A percentile compares a stretch with the other conserved stretches of the same genome.
Conservation (phyloP, 164 flowering plant genomes). For the Tinospora cordifolia region DNA sequence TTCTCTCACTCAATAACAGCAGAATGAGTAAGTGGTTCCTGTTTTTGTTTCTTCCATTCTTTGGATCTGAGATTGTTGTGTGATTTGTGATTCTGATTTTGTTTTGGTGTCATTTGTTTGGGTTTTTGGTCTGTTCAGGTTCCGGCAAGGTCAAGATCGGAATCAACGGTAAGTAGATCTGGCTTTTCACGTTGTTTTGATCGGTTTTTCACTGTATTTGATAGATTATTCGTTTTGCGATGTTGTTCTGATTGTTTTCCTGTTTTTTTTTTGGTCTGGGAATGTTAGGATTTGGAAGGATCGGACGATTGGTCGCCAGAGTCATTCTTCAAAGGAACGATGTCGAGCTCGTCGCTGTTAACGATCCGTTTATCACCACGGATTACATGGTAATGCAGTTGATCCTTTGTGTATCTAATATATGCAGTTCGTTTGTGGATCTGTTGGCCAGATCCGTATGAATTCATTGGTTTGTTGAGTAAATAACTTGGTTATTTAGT, state of each 20-base stretch:
- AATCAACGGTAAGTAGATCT: conserved; percentile 34
- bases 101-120: not conserved
- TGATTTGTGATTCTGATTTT: not conserved
- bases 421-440: not conserved
- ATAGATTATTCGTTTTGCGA: not conserved
- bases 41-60: not conserved
- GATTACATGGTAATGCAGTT: conserved; percentile 63
- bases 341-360: conserved; percentile 80
- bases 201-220: not conserved
- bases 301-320: conserved; percentile 78
- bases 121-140: conserved; percentile 2
- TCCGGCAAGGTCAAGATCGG: conserved; percentile 49
- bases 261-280: not conserved
- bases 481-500: no score
- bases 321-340: conserved; percentile 70
- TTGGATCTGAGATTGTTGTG: not conserved
- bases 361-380: conserved; percentile 75
- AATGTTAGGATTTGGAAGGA: conserved; percentile 74
- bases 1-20: not conserved
- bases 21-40: conserved; percentile 17
- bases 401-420: not conserved
- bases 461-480: not conserved
- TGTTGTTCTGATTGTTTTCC: conserved; percentile 11
- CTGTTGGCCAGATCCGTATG: not conserved
- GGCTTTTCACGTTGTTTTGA: not conserved